phyloP scores from a whole-genome alignment of 495 filamentous ascomycete species.

The Xylaria acuta region DNA sequence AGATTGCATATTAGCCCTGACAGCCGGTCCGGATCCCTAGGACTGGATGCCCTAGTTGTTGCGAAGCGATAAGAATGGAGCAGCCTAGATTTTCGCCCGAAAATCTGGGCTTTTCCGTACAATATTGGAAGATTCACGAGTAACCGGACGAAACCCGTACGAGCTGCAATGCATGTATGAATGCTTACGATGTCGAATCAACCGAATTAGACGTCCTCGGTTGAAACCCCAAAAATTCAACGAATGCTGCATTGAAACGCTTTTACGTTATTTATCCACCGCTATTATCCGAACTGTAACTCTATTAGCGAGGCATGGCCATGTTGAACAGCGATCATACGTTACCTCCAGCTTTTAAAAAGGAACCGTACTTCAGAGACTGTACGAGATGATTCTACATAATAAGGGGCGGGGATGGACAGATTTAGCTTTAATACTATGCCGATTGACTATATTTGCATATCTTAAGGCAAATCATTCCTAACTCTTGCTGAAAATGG shows the following conservation, averaged over 20 bases:
- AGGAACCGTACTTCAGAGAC: background rate
- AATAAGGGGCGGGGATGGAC: background rate
- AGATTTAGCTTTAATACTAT: background rate
- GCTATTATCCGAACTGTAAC: background rate
- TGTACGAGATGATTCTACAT: background rate
- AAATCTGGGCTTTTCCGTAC: background rate
- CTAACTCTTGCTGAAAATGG: background rate
- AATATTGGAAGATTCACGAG: background rate
- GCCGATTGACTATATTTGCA: background rate
- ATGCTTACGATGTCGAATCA: background rate
- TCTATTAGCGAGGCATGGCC: background rate
- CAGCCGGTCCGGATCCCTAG: background rate
- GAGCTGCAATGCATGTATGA: background rate
- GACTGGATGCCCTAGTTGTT: background rate
- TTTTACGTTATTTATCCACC: slow-evolving; percentile 11
- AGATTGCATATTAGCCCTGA: background rate
- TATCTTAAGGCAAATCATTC: background rate
- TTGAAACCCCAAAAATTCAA: background rate
- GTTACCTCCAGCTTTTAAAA: background rate
- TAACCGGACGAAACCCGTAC: background rate
- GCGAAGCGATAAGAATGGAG: background rate
- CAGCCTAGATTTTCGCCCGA: background rate
- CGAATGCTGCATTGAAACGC: background rate
- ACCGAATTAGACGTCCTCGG: background rate
- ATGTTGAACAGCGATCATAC: background rate